These are phyloP conservation scores for Trametes hirsuta DNA, from an alignment of 1,284 basidiomycete species.

Conservation along the genomic window DNA sequence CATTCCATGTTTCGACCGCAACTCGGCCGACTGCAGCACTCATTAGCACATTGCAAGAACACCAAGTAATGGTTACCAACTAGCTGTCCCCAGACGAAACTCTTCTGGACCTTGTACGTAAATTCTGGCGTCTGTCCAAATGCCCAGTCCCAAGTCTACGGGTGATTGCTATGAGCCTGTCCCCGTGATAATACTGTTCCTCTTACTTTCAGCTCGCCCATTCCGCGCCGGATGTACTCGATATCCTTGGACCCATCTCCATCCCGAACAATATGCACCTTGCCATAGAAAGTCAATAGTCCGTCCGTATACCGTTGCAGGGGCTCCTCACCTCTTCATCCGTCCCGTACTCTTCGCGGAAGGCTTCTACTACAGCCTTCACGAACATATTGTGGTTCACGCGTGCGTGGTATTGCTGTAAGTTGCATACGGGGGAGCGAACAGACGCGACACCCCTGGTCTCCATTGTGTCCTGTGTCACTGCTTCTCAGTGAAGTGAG, in stretches of 20 bases:
- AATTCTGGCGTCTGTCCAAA: slow-evolving; percentile 97
- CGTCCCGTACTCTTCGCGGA: slow-evolving; percentile 66
- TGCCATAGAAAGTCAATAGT: too few species aligned
- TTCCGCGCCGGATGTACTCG: slow-evolving; percentile 65
- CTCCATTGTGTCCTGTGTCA: slow-evolving; percentile 67
- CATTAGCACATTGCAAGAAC: not conserved
- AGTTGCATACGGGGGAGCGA: slow-evolving; percentile 89
- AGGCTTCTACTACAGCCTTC: slow-evolving; percentile 72
- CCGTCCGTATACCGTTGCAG: not conserved
- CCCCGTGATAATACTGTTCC: not conserved
- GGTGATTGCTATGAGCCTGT: not conserved
- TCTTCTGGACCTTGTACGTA: slow-evolving; percentile 54
- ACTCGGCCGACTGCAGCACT: slow-evolving; percentile 44
- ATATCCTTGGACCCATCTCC: slow-evolving; percentile 48
- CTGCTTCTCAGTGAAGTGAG: slow-evolving; percentile 13
- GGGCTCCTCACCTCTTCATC: slow-evolving; percentile 43
- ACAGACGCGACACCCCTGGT: slow-evolving; percentile 92
- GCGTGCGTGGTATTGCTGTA: slow-evolving; percentile 58
- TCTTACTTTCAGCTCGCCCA: slow-evolving; percentile 72
- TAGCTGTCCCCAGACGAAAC: slow-evolving; percentile 63
- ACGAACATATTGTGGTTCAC: slow-evolving; percentile 76
- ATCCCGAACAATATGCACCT: slow-evolving; percentile 47
- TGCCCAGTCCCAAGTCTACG: slow-evolving; percentile 89
- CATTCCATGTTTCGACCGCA: slow-evolving; percentile 64
- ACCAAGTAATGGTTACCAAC: slow-evolving; percentile 44